Evolutionary conservation across 768 basidiomycete species (phyloP).

Genomic region (Lyophyllum shimeji): DNA sequence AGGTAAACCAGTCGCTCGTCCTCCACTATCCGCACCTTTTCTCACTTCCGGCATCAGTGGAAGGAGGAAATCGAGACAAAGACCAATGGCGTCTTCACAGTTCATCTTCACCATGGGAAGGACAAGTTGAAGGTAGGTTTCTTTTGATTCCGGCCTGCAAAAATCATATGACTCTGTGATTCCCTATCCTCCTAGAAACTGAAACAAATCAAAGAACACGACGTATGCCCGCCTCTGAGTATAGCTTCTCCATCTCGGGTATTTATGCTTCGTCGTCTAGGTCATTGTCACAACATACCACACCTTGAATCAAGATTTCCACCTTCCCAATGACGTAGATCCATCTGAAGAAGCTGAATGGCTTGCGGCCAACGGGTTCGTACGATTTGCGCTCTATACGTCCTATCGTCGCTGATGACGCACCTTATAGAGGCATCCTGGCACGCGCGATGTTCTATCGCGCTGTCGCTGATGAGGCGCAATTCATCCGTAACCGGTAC

Average conservation of each 20-base stretch:
- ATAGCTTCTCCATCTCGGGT: not conserved
- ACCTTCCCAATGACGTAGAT: conserved; percentile 47
- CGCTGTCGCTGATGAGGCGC: conserved; percentile 77
- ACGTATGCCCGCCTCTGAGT: conserved; percentile 34
- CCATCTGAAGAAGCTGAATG: conserved; percentile 47
- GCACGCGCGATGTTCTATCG: conserved; percentile 65
- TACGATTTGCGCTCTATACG: not conserved
- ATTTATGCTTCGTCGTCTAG: conserved; percentile 27
- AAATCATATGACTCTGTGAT: no score
- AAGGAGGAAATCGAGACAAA: conserved; percentile 72
- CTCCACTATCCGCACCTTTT: not conserved
- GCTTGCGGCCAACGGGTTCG: conserved; percentile 50
- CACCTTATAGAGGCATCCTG: conserved; percentile 50
- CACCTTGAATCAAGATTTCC: conserved; percentile 62
- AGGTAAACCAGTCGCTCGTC: conserved; percentile 42
- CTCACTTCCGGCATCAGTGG: conserved; percentile 57
- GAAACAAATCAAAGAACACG: conserved; percentile 49
- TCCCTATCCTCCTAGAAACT: conserved; percentile 28
- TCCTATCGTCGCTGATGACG: not conserved
- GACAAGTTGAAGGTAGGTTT: conserved; percentile 54
- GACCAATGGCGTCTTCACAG: conserved; percentile 58
- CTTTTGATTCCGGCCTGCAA: not conserved
- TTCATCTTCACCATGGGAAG: conserved; percentile 72
- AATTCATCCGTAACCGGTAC: conserved; percentile 69
- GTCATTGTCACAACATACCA: conserved; percentile 79